Percentiles rank a stretch among this genome's conserved stretches.
Conservation (phyloP, 2,329 filamentous ascomycete species). For the Aureobasidium zeae region DNA sequence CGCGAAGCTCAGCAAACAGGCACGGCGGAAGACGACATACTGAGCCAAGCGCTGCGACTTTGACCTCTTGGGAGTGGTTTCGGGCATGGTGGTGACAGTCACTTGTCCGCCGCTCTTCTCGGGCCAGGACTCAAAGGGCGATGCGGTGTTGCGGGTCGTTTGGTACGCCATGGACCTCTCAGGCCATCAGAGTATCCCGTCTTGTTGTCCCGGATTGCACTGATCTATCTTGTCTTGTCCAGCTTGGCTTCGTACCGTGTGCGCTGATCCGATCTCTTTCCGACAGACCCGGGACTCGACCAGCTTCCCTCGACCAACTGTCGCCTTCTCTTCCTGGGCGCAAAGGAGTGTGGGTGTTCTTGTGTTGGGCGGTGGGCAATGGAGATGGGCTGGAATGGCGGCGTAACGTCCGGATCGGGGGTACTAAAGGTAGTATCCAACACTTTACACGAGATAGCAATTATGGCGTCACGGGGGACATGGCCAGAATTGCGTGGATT, state of each 20-base stretch:
- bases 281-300: constrained; percentile 4
- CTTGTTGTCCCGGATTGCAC: too few species aligned
- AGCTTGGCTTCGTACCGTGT: too few species aligned
- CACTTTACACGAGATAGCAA: constrained; percentile 1
- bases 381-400: too few species aligned
- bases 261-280: too few species aligned
- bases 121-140: constrained; percentile 43
- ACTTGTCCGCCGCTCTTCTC: constrained; percentile 46
- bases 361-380: background rate
- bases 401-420: too few species aligned
- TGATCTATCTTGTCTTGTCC: too few species aligned
- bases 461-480: constrained; percentile 14
- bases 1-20: background rate
- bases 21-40: constrained; percentile 32
- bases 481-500: too few species aligned
- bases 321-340: background rate
- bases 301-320: background rate
- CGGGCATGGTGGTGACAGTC: constrained; percentile 42
- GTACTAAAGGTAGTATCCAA: too few species aligned
- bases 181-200: constrained; percentile 6
- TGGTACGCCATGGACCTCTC: too few species aligned
- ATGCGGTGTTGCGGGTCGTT: background rate
- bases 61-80: constrained; percentile 16
- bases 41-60: constrained; percentile 17
- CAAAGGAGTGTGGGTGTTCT: background rate